Evolutionary conservation across 805 yeast genomes (phyloP).

Genomic region (Metschnikowia koreensis): DNA sequence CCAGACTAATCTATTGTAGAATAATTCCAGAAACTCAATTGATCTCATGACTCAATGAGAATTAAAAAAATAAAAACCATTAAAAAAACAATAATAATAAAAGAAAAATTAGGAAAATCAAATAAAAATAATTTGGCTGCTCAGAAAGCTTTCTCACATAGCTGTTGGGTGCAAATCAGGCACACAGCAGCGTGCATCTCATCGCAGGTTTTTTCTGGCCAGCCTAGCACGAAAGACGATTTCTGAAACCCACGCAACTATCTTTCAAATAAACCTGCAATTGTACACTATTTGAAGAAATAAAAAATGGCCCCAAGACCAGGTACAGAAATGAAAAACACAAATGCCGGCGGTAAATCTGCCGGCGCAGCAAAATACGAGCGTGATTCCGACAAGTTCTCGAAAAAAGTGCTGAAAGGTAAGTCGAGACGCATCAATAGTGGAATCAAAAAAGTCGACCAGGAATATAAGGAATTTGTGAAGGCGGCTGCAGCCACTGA

Average conservation of each 20-base stretch:
- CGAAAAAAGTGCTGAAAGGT: conserved; percentile 14
- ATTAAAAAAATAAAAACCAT: too few relatives aligned
- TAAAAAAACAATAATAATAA: too few relatives aligned
- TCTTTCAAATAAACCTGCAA: neutral
- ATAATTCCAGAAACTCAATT: too few relatives aligned
- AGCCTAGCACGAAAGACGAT: neutral
- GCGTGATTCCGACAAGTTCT: conserved; percentile 17
- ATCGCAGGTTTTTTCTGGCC: conserved; percentile 8
- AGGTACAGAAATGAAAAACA: neutral
- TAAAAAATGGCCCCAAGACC: conserved; percentile 6
- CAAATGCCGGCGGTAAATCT: neutral
- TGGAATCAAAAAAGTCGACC: conserved; percentile 64
- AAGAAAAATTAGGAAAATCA: neutral
- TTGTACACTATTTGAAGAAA: neutral
- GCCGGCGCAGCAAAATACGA: conserved; percentile 14
- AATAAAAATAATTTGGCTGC: neutral
- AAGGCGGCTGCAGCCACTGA: conserved; percentile 84
- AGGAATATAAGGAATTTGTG: conserved; percentile 74
- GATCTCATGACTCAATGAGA: too few relatives aligned
- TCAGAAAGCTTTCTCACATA: neutral
- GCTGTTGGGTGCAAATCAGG: conserved; percentile 17
- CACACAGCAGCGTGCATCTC: conserved; percentile 15
- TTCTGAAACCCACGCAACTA: neutral
- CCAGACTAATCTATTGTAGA: too few relatives aligned
- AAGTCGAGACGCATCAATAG: conserved; percentile 12